These are phyloP conservation scores for Metschnikowia dekortorum DNA, from an alignment of 805 yeast species.

Conservation along the genomic window DNA sequence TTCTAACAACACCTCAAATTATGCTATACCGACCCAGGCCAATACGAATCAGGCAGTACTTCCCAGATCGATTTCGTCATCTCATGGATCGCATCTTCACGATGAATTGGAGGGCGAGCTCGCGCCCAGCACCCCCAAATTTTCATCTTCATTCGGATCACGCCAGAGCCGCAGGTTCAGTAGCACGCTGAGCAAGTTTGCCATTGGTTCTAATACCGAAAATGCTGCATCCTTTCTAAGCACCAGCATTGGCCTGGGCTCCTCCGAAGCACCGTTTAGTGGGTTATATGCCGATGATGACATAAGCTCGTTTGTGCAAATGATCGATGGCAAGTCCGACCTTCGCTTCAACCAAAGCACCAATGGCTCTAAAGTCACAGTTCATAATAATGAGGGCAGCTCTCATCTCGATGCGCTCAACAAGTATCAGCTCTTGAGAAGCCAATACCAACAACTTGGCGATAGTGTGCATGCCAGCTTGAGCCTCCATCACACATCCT, in stretches of 20 bases:
- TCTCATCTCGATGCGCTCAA: conserved; percentile 43
- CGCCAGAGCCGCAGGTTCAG: conserved; percentile 50
- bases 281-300: conserved; percentile 53
- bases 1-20: conserved; percentile 22
- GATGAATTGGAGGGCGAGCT: conserved; percentile 27
- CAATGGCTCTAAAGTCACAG: conserved; percentile 12
- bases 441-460: conserved; percentile 50
- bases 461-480: conserved; percentile 54
- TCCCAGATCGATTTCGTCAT: conserved; percentile 37
- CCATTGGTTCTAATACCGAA: conserved; percentile 19
- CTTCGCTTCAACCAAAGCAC: conserved; percentile 31
- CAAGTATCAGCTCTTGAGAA: conserved; percentile 48
- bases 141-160: conserved; percentile 72
- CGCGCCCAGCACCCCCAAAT: conserved; percentile 48
- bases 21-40: conserved; percentile 19
- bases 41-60: conserved; percentile 19
- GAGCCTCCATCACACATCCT: conserved; percentile 23
- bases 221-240: conserved; percentile 23
- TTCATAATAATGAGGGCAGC: conserved; percentile 17
- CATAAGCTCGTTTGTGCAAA: conserved; percentile 63
- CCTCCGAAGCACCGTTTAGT: conserved; percentile 32
- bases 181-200: conserved; percentile 20
- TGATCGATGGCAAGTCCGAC: conserved; percentile 63
- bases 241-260: conserved; percentile 34
- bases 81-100: conserved; percentile 34